phyloP scores from a whole-genome alignment of 805 yeast genomes.

The Cephaloascus fragrans region DNA sequence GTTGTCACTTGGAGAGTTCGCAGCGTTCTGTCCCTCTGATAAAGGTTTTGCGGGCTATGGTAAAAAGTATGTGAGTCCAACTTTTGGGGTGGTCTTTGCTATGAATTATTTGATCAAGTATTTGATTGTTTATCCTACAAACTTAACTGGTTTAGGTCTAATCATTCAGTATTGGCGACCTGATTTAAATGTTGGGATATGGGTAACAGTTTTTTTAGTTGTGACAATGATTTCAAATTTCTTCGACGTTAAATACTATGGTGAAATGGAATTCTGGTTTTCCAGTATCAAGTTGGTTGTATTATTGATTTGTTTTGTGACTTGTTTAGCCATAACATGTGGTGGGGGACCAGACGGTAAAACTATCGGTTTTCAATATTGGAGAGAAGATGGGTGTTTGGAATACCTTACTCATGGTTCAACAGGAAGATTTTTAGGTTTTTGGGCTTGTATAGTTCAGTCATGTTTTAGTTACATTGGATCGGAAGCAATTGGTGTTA shows the following conservation, averaged over 20 bases:
- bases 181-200: constrained; percentile 5
- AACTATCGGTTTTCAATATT: constrained; percentile 34
- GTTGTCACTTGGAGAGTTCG: constrained; percentile 33
- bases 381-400: constrained; percentile 17
- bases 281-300: constrained; percentile 25
- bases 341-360: constrained; percentile 31
- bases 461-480: constrained; percentile 3
- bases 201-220: constrained; percentile 4
- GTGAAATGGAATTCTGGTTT: constrained; percentile 6
- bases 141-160: constrained; percentile 20
- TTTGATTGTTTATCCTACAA: constrained; percentile 22
- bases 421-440: constrained; percentile 1
- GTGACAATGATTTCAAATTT: constrained; percentile 1
- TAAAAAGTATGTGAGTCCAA: constrained; percentile 28
- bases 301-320: constrained; percentile 29
- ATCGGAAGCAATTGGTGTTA: constrained; percentile 5
- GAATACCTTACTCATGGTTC: background rate
- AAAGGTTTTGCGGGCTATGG: constrained; percentile 33
- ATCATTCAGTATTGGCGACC: constrained; percentile 21
- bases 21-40: constrained; percentile 30
- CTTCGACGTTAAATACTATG: constrained; percentile 4
- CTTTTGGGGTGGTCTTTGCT: constrained; percentile 23
- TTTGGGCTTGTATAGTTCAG: background rate
- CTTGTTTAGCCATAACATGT: constrained; percentile 31
- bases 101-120: constrained; percentile 21